Evolutionary conservation across 345 rosid genomes (phyloP), one percentile per base, ranked within the genome.

Genomic region (Murraya koenigii): DNA sequence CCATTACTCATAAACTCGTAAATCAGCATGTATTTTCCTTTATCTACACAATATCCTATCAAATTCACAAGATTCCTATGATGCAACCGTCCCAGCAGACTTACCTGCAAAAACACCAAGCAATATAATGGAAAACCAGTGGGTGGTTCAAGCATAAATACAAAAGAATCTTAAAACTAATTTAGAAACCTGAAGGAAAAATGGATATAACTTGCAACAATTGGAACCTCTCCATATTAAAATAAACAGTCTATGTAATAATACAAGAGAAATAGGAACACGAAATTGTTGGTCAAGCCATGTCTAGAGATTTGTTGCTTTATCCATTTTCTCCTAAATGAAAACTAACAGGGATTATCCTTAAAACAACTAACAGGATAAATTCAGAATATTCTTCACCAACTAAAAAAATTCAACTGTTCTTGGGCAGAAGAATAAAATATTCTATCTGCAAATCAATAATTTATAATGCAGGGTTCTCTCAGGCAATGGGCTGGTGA

Each of bases 1-100:
- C 99, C 99, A 60, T 91, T 94, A 86, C 94, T 91, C 99, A 96
- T 96, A 93, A 87, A 94, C 90, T 94, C 97, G 75, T 96, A 96
- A 23, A 96, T 83, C 80, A 96, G 77, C 89, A 96, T 92, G 81
- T 59, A 84, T 30, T 88, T 88, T 70, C 95, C 95, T 88, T 92
- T 96, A 77, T 96, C 98, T 3, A 88, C 84, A 74, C 98, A 92
- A 82, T 91, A 91, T 77, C 99, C 99, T 47, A 91, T 76, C 87
- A 96, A 85, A 85, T 96, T 96, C 84, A 96, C 99, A 68, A 96
- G 97, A 84, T 92, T 92, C 33, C 99, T 83, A 82, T 96, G 98
- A 88, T 96, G 99, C 80, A 96, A 85, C 85, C 99, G 90, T 75
- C 99, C 97, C 8, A 96, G 88, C 44, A 96, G 84, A 81, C 92